Conservation (phyloP, 768 basidiomycete genomes). For the Calocera viscosa region DNA sequence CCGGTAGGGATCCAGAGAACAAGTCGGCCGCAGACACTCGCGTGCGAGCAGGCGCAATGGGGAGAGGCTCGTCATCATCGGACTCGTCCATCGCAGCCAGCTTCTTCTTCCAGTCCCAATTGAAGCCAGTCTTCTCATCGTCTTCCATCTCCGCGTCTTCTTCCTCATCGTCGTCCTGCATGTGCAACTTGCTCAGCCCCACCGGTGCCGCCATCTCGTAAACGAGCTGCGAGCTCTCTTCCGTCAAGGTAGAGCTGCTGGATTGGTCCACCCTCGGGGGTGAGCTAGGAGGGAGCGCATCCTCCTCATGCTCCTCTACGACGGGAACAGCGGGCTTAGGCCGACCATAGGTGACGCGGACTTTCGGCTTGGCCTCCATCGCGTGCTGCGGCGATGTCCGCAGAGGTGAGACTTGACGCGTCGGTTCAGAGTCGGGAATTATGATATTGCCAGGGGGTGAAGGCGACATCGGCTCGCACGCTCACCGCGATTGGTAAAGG, state of each 20-base stretch:
- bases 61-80: background rate
- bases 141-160: background rate
- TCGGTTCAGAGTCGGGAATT: slow-evolving; percentile 1
- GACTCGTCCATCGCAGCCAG: background rate
- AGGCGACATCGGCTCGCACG: background rate
- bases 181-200: background rate
- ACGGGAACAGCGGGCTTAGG: background rate
- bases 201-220: background rate
- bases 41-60: background rate
- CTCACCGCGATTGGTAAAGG: background rate
- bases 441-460: background rate
- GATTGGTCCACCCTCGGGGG: background rate
- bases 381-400: background rate
- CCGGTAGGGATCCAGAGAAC: background rate
- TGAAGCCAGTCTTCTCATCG: background rate
- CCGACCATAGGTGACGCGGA: slow-evolving; percentile 1
- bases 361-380: background rate
- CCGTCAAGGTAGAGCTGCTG: background rate
- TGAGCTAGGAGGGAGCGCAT: background rate
- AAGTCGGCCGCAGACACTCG: background rate
- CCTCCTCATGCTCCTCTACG: background rate
- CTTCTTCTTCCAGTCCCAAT: slow-evolving; percentile 4
- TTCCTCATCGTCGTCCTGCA: background rate
- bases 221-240: background rate
- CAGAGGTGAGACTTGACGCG: slow-evolving; percentile 5